Evolutionary conservation across 2,329 filamentous ascomycete species (phyloP), one percentile per base, ranked within the genome.

Genomic region (Cladosporium sp.): DNA sequence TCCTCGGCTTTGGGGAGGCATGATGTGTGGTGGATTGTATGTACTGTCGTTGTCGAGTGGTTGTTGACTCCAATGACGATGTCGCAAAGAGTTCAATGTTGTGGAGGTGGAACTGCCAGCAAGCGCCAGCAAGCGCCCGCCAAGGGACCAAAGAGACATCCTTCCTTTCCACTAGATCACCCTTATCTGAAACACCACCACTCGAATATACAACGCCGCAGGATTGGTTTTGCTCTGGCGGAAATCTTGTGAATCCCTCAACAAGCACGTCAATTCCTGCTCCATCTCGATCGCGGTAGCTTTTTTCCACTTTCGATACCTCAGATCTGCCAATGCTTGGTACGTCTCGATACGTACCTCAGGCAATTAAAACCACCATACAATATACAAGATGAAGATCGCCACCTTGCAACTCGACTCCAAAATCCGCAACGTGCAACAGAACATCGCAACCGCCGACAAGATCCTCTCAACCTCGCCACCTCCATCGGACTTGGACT

Each of bases 361-460:
- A 38, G 11, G 36, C 36, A 38, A 38, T 14, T n/a, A 3, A 25
- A 5, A 17, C 4, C n/a, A 30, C 43, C 25, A n/a, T 1, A 5
- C 9, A 3, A 8, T 34, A 5, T 3, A 5, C 60, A 66, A 17
- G 11, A 88, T 88, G 87, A 84, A 81, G 67, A 84, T 90, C 42
- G 88, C 78, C 0, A 88, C 86, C 60, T 75, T 91, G 11, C 88
- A 93, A 72, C 90, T 92, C 62, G 82, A 84, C 49, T 87, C 88
- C 12, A 80, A 85, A 67, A 80, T 92, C 43, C 89, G 87, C 54
- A 83, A 88, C 58, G 75, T 90, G 36, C 75, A 88, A 66, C 83
- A 88, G 61, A 93, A 93, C 64, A 78, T 92, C 47, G 82, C 81
- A 63, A 81, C 81, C 17, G 89, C 89, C 61, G 85, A 92, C 63